Base-by-base conservation (phyloP, 2,329 filamentous ascomycete genomes). In the Ophiostoma triangulosporum region DNA sequence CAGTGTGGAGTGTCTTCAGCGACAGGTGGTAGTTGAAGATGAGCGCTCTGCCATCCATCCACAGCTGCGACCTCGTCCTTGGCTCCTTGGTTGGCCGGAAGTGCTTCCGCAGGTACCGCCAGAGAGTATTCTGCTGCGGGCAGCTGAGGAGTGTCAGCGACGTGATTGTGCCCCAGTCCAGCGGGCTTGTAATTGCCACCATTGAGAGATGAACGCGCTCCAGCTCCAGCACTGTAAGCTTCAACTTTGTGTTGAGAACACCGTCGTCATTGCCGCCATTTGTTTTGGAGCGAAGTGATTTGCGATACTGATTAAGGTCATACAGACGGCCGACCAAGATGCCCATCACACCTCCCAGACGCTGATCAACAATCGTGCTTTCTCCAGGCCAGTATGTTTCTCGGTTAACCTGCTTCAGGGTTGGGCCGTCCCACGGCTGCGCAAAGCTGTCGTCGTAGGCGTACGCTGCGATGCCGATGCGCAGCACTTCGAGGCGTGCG, bases 191-290 rank as follows among this genome's bases (percentile, higher is more conserved):
- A 53, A 88, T 73, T n/a, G 87, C 79, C 8, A 80, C 73, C 40
- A 88, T 75, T 1, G 83, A 88, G n/a, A 93, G 68, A 0, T 79
- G 76, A 3, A 91, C 77, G 24, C 85, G 78, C 65, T 93, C 86
- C 2, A 93, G 71, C 65, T 89, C 86, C 9, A 93, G 70, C 1
- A 74, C 80, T 55, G 86, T 80, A n/a, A 93, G 69, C 57, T 73
- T 77, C 15, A 93, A 69, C 60, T 79, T 80, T 32, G 74, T 75
- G 31, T 78, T 73, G 1, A 78, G 66, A 20, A 50, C 43, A 3
- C 24, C 11, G 7, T 24, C n/a, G 8, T 22, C 29, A 11, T 17
- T 29, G 45, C 17, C 35, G 17, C 20, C 33, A 4, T 51, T 27
- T 0, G 33, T 24, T 7, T 26, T 29, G 5, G 26, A 7, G 6